These are phyloP conservation scores for Meira miltonrushii DNA, from an alignment of 1,284 basidiomycete genomes.

Conservation along the genomic window DNA sequence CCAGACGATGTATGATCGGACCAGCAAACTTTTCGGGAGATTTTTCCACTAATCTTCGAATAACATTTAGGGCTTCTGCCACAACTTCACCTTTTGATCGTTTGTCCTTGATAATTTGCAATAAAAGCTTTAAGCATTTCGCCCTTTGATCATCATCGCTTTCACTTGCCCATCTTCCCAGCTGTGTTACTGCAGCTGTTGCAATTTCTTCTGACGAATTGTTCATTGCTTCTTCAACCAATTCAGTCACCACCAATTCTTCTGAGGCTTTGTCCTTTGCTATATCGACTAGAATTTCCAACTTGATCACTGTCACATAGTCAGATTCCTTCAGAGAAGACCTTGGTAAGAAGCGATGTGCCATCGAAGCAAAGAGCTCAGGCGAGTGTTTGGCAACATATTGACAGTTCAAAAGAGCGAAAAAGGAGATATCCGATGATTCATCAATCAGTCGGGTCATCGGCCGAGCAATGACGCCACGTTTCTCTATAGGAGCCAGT, in stretches of 20 bases:
- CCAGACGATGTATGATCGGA: conserved; percentile 29
- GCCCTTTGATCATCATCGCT: neutral
- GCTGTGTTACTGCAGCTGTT: neutral
- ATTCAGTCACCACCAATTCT: neutral
- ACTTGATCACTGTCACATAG: neutral
- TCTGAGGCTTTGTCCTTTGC: neutral
- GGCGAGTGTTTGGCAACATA: neutral
- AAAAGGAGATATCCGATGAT: neutral
- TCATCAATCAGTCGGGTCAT: neutral
- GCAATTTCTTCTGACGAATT: conserved; percentile 1
- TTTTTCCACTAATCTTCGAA: neutral
- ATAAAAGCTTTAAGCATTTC: neutral
- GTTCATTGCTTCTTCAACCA: conserved; percentile 1
- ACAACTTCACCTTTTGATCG: conserved; percentile 5
- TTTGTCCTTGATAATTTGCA: neutral
- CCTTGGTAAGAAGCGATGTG: neutral
- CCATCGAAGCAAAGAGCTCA: neutral
- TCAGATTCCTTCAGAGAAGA: neutral
- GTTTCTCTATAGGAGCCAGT: neutral
- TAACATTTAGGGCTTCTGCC: neutral
- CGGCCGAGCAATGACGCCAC: neutral
- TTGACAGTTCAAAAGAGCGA: conserved; percentile 1
- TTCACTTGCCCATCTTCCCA: neutral
- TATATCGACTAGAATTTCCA: neutral
- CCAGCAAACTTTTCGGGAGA: conserved; percentile 7